Conservation (phyloP, 1,139 yeast genomes). For the Debaryomycetaceae sp. region DNA sequence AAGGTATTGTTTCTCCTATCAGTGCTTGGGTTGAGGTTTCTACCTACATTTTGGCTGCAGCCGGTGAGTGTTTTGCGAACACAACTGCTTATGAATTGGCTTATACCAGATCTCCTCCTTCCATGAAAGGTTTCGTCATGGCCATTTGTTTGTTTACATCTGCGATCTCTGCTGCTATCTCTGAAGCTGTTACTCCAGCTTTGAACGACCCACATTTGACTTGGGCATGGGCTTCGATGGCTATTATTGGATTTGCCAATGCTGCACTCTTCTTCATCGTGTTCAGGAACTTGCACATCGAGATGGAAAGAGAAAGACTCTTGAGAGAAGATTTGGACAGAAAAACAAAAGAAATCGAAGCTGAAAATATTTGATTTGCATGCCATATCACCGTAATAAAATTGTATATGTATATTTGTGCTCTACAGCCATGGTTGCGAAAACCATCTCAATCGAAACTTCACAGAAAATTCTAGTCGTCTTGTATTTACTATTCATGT, state of each 20-base stretch:
- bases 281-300: constrained; percentile 51
- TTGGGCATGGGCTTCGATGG: constrained; percentile 53
- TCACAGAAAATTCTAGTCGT: too few relatives aligned
- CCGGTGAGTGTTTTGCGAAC: constrained; percentile 66
- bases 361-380: too few relatives aligned
- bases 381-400: too few relatives aligned
- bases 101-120: constrained; percentile 63
- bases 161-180: constrained; percentile 58
- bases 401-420: too few relatives aligned
- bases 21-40: constrained; percentile 55
- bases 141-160: constrained; percentile 60
- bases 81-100: constrained; percentile 71
- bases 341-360: too few relatives aligned
- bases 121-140: constrained; percentile 67
- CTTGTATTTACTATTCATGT: too few relatives aligned
- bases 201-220: constrained; percentile 52
- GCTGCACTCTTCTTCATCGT: constrained; percentile 42
- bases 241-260: constrained; percentile 41
- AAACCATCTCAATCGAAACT: too few relatives aligned
- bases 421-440: too few relatives aligned
- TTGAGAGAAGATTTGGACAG: constrained; percentile 18
- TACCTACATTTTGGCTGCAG: constrained; percentile 54
- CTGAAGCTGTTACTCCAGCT: constrained; percentile 54
- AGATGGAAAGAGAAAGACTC: constrained; percentile 44
- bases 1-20: constrained; percentile 40